Evolutionary conservation across 164 flowering plant species (phyloP).

Genomic region (Annona cherimola): DNA sequence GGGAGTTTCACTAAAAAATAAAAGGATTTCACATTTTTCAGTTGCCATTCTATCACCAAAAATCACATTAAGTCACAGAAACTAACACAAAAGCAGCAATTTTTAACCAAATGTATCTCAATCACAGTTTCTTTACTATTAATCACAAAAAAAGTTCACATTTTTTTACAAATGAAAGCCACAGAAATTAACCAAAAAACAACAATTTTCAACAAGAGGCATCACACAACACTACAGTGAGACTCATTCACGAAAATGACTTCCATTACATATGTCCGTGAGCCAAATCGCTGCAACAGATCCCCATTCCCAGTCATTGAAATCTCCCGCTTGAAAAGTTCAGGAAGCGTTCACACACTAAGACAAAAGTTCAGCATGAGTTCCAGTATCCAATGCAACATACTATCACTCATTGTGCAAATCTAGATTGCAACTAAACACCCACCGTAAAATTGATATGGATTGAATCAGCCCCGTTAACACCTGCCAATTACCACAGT

Average conservation of each 20-base stretch:
- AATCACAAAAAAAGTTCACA: too few species aligned
- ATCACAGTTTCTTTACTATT: neutral
- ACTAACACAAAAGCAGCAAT: too few species aligned
- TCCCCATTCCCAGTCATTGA: neutral
- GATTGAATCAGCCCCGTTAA: too few species aligned
- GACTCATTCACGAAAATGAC: neutral
- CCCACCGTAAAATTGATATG: too few species aligned
- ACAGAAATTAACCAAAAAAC: too few species aligned
- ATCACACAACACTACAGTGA: neutral
- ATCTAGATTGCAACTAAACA: too few species aligned
- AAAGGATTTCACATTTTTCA: neutral
- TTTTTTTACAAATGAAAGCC: neutral
- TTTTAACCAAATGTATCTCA: neutral
- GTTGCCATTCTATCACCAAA: too few species aligned
- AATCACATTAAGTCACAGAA: too few species aligned
- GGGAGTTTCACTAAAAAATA: neutral
- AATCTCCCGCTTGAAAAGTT: neutral
- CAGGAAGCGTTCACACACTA: neutral
- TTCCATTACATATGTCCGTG: neutral
- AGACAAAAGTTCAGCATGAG: neutral
- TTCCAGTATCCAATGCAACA: too few species aligned
- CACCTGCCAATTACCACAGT: too few species aligned
- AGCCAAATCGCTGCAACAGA: neutral
- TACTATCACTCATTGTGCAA: too few species aligned
- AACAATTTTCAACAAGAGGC: neutral